Conservation (phyloP, 228 moss, liverwort and hornwort species). For the Sphagnum magellanicum region DNA sequence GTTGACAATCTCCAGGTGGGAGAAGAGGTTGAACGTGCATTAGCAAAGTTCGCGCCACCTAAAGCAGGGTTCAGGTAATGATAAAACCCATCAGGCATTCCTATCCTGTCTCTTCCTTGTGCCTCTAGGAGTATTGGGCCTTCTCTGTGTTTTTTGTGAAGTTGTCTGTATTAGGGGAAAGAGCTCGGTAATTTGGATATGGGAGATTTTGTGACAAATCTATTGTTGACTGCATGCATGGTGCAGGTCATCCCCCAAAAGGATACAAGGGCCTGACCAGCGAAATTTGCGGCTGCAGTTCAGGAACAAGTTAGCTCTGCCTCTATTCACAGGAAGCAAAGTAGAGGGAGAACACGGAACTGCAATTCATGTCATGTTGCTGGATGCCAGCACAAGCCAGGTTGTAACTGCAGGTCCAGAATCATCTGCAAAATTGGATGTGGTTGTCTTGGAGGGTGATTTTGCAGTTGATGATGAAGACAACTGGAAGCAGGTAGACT, state of each 20-base stretch:
- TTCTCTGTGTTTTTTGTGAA: too few relatives aligned
- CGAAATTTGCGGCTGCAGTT: slow-evolving; percentile 67
- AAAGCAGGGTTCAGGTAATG: slow-evolving; percentile 55
- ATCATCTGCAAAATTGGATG: slow-evolving; percentile 66
- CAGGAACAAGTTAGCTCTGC: slow-evolving; percentile 66
- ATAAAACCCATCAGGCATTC: neutral
- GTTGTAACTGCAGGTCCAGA: slow-evolving; percentile 53
- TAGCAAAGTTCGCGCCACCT: slow-evolving; percentile 53
- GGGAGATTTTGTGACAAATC: too few relatives aligned
- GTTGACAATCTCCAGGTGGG: slow-evolving; percentile 35
- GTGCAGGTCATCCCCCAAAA: slow-evolving; percentile 54
- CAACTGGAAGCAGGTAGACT: slow-evolving; percentile 76
- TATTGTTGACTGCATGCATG: neutral
- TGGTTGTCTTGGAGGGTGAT: slow-evolving; percentile 86
- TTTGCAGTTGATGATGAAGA: slow-evolving; percentile 88
- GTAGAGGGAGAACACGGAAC: slow-evolving; percentile 85
- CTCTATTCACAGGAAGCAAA: slow-evolving; percentile 85
- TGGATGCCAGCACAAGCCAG: slow-evolving; percentile 53
- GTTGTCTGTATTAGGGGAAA: too few relatives aligned
- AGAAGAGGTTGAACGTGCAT: slow-evolving; percentile 78
- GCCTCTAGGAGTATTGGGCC: too few relatives aligned
- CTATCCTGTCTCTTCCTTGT: too few relatives aligned
- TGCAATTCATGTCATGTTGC: slow-evolving; percentile 71
- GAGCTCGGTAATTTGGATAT: too few relatives aligned
- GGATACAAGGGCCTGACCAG: slow-evolving; percentile 56